Evolutionary conservation across 192 early-diverging fungal species (phyloP), one percentile per base, ranked within the genome.

Genomic region (Entrophospora sp.): DNA sequence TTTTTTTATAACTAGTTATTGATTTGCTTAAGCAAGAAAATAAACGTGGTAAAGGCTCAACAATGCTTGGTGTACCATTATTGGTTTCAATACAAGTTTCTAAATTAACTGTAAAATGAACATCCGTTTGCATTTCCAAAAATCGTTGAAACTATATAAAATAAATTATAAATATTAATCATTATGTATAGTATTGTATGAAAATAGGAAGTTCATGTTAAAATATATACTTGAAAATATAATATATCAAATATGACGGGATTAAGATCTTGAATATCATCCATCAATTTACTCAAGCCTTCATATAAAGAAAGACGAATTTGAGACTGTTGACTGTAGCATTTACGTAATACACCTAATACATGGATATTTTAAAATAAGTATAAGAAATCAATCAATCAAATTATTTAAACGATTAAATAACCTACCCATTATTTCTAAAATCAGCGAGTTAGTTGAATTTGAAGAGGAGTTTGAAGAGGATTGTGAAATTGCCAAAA

Each of bases 241-340:
- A 86, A 51, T 13, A 81, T 74, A 43, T 78, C 75, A 62, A 82
- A 75, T 13, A 86, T 73, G n/a, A 75, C 71, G n/a, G 63, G 49
- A 22, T 66, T 69, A 0, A 78, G 51, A 22, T 75, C 68, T 28
- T 68, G 60, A 5, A 62, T 56, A 16, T 66, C 25, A 20, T 77
- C 70, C 6, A 82, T 71, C 18, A 88, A 63, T 5, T 60, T 66
- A 7, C 75, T 74, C 13, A 91, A 68, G 0, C 82, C 78, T 30
- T 81, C 63, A 48, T 91, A 91, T 4, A 83, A 60, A 13, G 69
- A 38, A 0, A 77, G 63, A 16, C 87, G 77, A 16, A 89, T 73
- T 36, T 88, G 79, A 3, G 75, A 63, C 63, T 89, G 89, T 69
- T 88, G 86, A 46, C 80, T 85, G 60, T 89, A 71, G 27, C 87